Evolutionary conservation across 1,139 yeast genomes (phyloP).

Genomic region (Pichia sp.): DNA sequence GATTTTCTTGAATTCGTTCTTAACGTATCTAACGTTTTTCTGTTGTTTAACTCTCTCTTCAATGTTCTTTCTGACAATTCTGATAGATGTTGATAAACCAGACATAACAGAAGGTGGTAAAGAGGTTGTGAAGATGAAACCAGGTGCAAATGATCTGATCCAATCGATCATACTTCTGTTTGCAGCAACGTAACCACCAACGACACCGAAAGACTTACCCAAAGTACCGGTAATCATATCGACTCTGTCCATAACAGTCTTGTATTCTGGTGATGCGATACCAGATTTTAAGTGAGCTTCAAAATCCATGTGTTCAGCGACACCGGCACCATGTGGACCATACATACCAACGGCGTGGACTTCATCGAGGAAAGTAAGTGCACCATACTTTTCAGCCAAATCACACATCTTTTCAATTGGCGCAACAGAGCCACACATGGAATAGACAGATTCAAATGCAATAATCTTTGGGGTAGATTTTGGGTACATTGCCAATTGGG

Average conservation of each 20-base stretch:
- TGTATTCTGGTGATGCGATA: conserved; percentile 41
- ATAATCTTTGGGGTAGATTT: conserved; percentile 82
- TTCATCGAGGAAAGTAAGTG: conserved; percentile 92
- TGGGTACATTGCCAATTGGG: conserved; percentile 71
- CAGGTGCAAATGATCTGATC: conserved; percentile 95
- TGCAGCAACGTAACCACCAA: conserved; percentile 97
- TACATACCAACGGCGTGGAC: conserved; percentile 99
- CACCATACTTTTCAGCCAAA: conserved; percentile 95
- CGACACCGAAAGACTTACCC: conserved; percentile 95
- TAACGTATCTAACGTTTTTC: conserved; percentile 77
- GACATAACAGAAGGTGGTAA: conserved; percentile 98
- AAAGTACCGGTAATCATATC: conserved; percentile 97
- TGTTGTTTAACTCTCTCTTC: conserved; percentile 81
- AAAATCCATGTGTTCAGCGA: conserved; percentile 92
- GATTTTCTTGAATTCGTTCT: conserved; percentile 54
- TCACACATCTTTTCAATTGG: conserved; percentile 92
- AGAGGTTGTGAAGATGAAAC: conserved; percentile 92
- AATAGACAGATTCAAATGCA: conserved; percentile 95
- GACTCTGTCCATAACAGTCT: conserved; percentile 77
- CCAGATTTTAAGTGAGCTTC: conserved; percentile 71
- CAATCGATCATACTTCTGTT: conserved; percentile 80
- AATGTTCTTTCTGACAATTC: conserved; percentile 74
- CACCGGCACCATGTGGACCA: conserved; percentile 99
- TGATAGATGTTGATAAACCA: conserved; percentile 82
- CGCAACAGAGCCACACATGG: conserved; percentile 97